phyloP scores from a whole-genome alignment of 2,329 filamentous ascomycete genomes.

The Phialophora macrospora region DNA sequence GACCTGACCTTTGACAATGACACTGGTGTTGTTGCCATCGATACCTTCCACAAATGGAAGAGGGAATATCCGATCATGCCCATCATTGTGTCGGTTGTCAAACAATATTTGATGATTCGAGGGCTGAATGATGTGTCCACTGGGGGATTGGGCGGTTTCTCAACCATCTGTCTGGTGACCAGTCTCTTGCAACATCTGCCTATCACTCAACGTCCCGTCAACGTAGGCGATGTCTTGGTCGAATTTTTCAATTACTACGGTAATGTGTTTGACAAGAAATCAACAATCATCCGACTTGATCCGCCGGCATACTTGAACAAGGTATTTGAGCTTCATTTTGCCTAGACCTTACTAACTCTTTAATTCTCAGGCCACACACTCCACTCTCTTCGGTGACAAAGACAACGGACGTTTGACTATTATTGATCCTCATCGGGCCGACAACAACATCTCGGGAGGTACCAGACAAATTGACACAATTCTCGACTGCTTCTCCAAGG shows the following conservation, averaged over 20 bases:
- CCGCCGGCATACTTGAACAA: conserved; percentile 78
- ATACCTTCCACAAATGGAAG: conserved; percentile 83
- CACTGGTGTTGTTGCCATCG: conserved; percentile 77
- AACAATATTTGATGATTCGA: conserved; percentile 89
- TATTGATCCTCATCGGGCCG: conserved; percentile 82
- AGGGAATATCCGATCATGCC: conserved; percentile 80
- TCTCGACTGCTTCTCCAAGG: conserved; percentile 70
- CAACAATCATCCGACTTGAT: conserved; percentile 74
- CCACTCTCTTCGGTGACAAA: conserved; percentile 55
- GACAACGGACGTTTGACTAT: conserved; percentile 76
- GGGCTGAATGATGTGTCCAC: conserved; percentile 88
- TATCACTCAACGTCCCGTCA: conserved; percentile 52
- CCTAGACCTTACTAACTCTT: conserved; percentile 19
- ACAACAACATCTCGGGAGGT: conserved; percentile 89
- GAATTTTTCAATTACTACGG: conserved; percentile 91
- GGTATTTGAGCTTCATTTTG: conserved; percentile 52
- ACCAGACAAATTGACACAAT: conserved; percentile 73
- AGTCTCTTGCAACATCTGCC: conserved; percentile 84
- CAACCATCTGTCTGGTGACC: conserved; percentile 89
- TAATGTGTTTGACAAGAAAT: conserved; percentile 72
- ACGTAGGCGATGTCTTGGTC: conserved; percentile 80
- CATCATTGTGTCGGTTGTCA: conserved; percentile 81
- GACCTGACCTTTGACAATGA: conserved; percentile 95
- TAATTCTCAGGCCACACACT: conserved; percentile 24
- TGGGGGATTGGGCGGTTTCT: conserved; percentile 91